These are phyloP conservation scores for Persicaria maculosa DNA, from an alignment of 148 eudicot genomes.

Conservation along the genomic window DNA sequence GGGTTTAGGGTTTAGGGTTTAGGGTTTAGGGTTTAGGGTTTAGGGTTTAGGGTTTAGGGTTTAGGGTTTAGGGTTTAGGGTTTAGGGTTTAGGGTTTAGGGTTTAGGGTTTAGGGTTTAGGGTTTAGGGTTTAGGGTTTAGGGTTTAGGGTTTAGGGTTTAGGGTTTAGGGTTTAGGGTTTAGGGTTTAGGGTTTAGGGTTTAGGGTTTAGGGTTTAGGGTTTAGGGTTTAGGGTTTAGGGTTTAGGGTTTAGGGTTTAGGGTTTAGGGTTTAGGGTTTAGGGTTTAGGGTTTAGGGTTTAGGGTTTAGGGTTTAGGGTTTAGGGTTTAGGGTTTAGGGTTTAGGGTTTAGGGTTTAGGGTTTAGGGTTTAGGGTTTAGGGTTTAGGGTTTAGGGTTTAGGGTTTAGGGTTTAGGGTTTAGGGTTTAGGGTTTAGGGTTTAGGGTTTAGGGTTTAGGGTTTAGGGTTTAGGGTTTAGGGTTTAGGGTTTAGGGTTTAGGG, in stretches of 20 bases:
- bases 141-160: conserved; percentile 14
- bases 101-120: conserved; percentile 22
- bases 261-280: no score
- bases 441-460: conserved; percentile 14
- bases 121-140: conserved; percentile 22
- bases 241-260: no score
- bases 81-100: conserved; percentile 17
- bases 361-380: conserved; percentile 10
- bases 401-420: conserved; percentile 9
- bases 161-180: no score
- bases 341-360: conserved; percentile 12
- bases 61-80: conserved; percentile 17
- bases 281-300: no score
- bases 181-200: no score
- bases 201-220: no score
- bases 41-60: no score
- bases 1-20: conserved; percentile 25
- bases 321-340: conserved; percentile 12
- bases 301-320: conserved; percentile 8
- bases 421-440: conserved; percentile 14
- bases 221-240: no score
- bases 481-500: conserved; percentile 16
- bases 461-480: conserved; percentile 16
- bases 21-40: conserved; percentile 9
- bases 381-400: conserved; percentile 4